Evolutionary conservation across 352 stramenopile species (phyloP).

Genomic region (Globisporangium okanoganense): DNA sequence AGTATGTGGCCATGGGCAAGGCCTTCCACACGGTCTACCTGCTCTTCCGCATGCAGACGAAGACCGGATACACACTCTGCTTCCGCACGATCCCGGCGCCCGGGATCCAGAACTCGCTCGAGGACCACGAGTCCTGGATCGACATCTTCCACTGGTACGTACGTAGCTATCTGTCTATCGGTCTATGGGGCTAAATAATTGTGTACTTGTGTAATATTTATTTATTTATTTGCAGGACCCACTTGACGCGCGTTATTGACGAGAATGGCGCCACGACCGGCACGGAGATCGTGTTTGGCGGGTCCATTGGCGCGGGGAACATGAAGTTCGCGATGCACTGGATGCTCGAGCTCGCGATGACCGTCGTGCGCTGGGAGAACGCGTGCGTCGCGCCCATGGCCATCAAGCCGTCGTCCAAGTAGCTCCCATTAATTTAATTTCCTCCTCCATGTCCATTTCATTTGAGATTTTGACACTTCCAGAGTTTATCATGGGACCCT

Average conservation of each 20-base stretch:
- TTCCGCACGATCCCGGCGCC: conserved; percentile 62
- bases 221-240: conserved; percentile 20
- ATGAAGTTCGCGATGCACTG: conserved; percentile 67
- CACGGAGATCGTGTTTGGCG: conserved; percentile 46
- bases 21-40: conserved; percentile 73
- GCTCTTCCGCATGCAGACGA: conserved; percentile 56
- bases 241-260: conserved; percentile 26
- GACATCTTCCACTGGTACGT: conserved; percentile 69
- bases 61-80: conserved; percentile 51
- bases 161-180: neutral
- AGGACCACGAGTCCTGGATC: conserved; percentile 50
- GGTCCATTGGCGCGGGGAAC: conserved; percentile 44
- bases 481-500: too few relatives aligned
- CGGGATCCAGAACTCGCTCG: conserved; percentile 41
- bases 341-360: conserved; percentile 81
- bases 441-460: too few relatives aligned
- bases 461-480: too few relatives aligned
- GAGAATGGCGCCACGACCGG: conserved; percentile 18
- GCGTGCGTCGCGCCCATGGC: conserved; percentile 49
- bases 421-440: too few relatives aligned
- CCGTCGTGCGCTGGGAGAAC: conserved; percentile 63
- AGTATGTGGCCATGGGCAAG: conserved; percentile 39
- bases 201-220: neutral
- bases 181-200: too few relatives aligned
- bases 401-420: conserved; percentile 25